Evolutionary conservation across 2,329 filamentous ascomycete genomes (phyloP).

Genomic region (Aspergillus glaucus): DNA sequence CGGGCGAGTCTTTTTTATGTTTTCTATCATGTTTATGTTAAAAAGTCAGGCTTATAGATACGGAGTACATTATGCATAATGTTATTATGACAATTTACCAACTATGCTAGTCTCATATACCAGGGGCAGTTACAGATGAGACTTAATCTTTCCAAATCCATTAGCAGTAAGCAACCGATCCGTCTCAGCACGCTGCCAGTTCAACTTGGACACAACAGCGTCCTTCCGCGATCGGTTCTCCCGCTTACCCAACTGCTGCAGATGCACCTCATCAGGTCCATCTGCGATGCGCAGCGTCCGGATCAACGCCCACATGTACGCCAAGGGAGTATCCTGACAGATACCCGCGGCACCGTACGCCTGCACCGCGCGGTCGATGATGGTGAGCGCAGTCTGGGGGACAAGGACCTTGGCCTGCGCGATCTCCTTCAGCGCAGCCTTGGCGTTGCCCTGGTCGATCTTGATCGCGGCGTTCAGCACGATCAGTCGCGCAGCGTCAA

Average conservation of each 20-base stretch:
- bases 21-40: not conserved
- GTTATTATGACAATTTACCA: not conserved
- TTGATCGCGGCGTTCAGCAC: slow-evolving; percentile 93
- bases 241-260: slow-evolving; percentile 53
- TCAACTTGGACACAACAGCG: slow-evolving; percentile 35
- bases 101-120: not conserved
- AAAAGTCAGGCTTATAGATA: not conserved
- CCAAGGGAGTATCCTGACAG: slow-evolving; percentile 88
- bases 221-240: slow-evolving; percentile 47
- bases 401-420: slow-evolving; percentile 92
- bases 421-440: slow-evolving; percentile 86
- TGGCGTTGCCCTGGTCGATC: slow-evolving; percentile 85
- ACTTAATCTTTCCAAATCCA: slow-evolving; percentile 30
- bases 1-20: slow-evolving; percentile 13
- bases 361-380: slow-evolving; percentile 93
- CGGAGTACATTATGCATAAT: not conserved
- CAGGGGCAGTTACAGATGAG: slow-evolving; percentile 21
- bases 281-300: slow-evolving; percentile 82
- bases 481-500: slow-evolving; percentile 81
- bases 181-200: slow-evolving; percentile 36
- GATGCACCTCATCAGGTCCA: slow-evolving; percentile 92
- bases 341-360: slow-evolving; percentile 86
- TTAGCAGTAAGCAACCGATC: slow-evolving; percentile 31
- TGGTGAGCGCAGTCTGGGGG: slow-evolving; percentile 70
- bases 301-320: slow-evolving; percentile 72